phyloP scores from a whole-genome alignment of 2,329 filamentous ascomycete species.

The Neoascochyta sp. region DNA sequence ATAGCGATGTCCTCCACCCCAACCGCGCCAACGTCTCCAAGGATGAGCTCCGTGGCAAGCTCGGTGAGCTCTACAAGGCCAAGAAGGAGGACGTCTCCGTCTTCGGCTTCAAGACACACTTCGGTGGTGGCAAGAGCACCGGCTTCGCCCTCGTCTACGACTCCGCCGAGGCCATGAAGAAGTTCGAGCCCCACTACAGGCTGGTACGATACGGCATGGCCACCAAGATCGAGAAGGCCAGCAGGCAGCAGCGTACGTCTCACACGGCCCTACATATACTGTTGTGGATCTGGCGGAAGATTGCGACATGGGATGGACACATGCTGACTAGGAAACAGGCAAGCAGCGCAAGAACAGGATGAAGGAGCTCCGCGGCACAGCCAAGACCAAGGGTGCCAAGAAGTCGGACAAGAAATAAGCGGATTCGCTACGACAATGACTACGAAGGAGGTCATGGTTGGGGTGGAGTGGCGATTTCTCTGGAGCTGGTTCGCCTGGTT shows the following conservation, averaged over 20 bases:
- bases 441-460: slow-evolving; percentile 29
- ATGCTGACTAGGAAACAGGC: slow-evolving; percentile 59
- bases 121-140: slow-evolving; percentile 99
- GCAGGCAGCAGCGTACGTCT: slow-evolving; percentile 96
- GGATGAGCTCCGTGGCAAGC: slow-evolving; percentile 94
- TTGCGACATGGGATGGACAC: slow-evolving; percentile 9
- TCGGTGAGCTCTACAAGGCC: slow-evolving; percentile 95
- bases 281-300: slow-evolving; percentile 6
- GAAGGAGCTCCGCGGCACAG: slow-evolving; percentile 97
- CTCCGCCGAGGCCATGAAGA: slow-evolving; percentile 97
- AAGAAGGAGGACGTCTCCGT: slow-evolving; percentile 96
- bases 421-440: slow-evolving; percentile 25
- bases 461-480: slow-evolving; percentile 32
- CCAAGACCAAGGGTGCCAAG: slow-evolving; percentile 94
- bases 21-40: slow-evolving; percentile 98
- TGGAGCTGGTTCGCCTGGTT: slow-evolving; percentile 31
- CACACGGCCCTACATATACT: slow-evolving; percentile 5
- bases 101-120: slow-evolving; percentile 98
- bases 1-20: slow-evolving; percentile 98
- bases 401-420: slow-evolving; percentile 75
- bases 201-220: slow-evolving; percentile 90
- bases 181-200: slow-evolving; percentile 99
- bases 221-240: slow-evolving; percentile 93
- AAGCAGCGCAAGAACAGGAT: slow-evolving; percentile 99
- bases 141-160: slow-evolving; percentile 99